Evolutionary conservation across 2,329 filamentous ascomycete genomes (phyloP), one percentile per base, ranked within the genome.

Genomic region (Colletotrichum tropicicola): DNA sequence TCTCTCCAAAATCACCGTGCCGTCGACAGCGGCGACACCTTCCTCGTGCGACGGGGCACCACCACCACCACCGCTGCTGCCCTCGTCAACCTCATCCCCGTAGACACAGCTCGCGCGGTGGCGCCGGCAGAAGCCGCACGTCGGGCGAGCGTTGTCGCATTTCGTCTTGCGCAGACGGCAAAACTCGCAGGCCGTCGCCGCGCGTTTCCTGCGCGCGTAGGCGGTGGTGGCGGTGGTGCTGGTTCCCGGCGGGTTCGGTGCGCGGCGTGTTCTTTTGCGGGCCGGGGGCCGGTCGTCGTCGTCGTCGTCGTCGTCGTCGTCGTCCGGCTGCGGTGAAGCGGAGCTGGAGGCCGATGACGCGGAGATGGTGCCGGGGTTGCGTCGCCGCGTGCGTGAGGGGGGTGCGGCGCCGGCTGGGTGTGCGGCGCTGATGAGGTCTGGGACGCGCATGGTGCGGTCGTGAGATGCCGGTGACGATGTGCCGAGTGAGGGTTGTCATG

Each of bases 111-210:
- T 57, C 1, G 60, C 65, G 12, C 41, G 21, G 17, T 65, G 60
- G 13, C 37, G 64, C 2, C 27, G 32, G 44, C 60, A 63, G 37
- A 44, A 59, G 19, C 63, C 55, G 58, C 65, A 69, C 4, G 45
- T 15, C 12, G 52, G 45, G 13, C 25, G 45, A 5, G 19, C 35
- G 19, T 52, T 51, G 3, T 51, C 56, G 47, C 35, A 52, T 13
- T 59, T 57, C 9, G 63, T 62, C 12, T 66, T 66, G 28, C 58
- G 58, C 3, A 66, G 37, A 21, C 62, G 57, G 15, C 57, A 65
- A n/a, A 65, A 61, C 9, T 61, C 32, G 44, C 62, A 62, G 4
- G 63, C 63, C 17, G 51, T 60, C 1, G 47, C 47, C 15, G 63
- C 47, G 15, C 63, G 63, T 32, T 66, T 66, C 13, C 63, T 53